Evolutionary conservation across 441 rosid genomes (phyloP), one percentile per base, ranked within the genome.

Genomic region (Geranium incanum): DNA sequence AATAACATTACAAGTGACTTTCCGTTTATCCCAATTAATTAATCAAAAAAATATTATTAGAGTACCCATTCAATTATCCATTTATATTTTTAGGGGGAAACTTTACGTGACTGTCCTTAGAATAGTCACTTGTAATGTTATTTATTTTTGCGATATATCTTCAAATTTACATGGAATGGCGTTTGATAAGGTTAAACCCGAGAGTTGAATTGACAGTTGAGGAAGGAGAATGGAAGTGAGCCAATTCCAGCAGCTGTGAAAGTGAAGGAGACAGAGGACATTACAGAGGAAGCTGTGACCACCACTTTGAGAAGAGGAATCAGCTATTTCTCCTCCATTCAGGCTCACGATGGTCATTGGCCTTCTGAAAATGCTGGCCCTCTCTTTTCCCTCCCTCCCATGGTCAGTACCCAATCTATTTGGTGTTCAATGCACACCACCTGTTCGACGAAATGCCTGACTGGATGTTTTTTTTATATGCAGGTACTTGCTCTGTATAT

Each of bases 401-500:
- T 87, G 85, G 92, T 66, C 7, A 38, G 43, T 38, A 6, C 7
- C 7, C 6, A 38, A 38, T 38, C 43, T 3, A 5, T 16, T 6
- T 52, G 1, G 0, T 50, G 39, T 37, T 5, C 39, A 37, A 37
- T 37, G 39, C 43, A 38, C 43, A 38, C 43, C 43, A 38, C 43
- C 43, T 38, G 43, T 38, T 38, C 7, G 43, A 38, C 7, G 6
- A 38, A 38, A 38, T 38, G 43, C 5, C 3, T 38, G 43, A 38
- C 43, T 6, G 43, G 3, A 38, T 23, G 33, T 23, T 23, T 23
- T 23, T 23, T 23, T 23, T 23, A 23, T 38, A 38, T 69, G 69
- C 72, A 89, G 93, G 84, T 89, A 0, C 83, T 89, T 70, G 86
- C 86, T 39, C 62, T 91, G 15, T 81, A 86, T 66, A 72, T 88